These are phyloP conservation scores for Pythium sp. DNA, from an alignment of 352 stramenopile species.

Conservation along the genomic window DNA sequence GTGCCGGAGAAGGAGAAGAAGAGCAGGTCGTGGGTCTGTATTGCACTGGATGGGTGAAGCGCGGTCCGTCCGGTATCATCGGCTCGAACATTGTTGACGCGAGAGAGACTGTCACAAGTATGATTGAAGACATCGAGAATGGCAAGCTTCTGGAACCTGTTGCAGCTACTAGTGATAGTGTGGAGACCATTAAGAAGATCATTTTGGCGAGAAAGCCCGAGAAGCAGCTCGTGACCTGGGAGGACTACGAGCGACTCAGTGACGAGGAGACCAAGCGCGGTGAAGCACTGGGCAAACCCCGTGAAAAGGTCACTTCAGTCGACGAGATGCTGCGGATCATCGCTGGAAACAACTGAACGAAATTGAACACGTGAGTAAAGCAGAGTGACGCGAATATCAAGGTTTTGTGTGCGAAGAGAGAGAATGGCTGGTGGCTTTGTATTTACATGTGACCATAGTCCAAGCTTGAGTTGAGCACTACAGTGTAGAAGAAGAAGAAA, in stretches of 20 bases:
- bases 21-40: conserved; percentile 87
- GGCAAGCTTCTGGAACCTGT: conserved; percentile 37
- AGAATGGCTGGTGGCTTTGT: background rate
- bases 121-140: conserved; percentile 87
- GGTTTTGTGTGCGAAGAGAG: background rate
- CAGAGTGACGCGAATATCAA: background rate
- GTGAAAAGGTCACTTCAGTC: conserved; percentile 82
- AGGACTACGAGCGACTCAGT: conserved; percentile 59
- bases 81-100: conserved; percentile 98
- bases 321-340: conserved; percentile 64
- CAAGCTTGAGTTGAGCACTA: background rate
- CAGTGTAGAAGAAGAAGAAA: background rate
- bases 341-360: background rate
- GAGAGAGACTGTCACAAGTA: conserved; percentile 92
- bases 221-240: conserved; percentile 72
- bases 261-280: conserved; percentile 63
- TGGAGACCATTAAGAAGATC: conserved; percentile 44
- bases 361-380: too few species aligned
- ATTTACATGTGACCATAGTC: background rate
- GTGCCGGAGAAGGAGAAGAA: conserved; percentile 2
- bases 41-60: conserved; percentile 97
- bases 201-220: conserved; percentile 45
- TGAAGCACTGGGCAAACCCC: conserved; percentile 53
- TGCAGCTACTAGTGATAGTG: conserved; percentile 13
- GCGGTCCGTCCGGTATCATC: conserved; percentile 97